Evolutionary conservation across 2,329 filamentous ascomycete species (phyloP).

Genomic region (Penicillium carneum): DNA sequence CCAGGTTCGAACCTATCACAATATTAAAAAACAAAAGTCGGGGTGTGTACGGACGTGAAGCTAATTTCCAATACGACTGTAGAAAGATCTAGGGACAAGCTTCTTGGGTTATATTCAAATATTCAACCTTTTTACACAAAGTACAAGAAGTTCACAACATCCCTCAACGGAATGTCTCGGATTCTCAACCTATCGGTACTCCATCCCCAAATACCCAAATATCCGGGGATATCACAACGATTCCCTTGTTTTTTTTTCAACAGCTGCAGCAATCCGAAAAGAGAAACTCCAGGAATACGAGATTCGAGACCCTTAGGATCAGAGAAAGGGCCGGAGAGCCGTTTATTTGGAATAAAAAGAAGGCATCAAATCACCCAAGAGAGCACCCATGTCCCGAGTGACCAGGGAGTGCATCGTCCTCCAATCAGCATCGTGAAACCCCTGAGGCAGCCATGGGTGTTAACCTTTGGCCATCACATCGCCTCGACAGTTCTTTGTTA

Average conservation of each 20-base stretch:
- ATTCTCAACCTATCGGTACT: slow-evolving; percentile 1
- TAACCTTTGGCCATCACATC: slow-evolving; percentile 14
- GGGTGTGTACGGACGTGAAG: slow-evolving; percentile 17
- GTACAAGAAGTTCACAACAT: slow-evolving; percentile 8
- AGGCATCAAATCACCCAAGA: not conserved
- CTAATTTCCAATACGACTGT: slow-evolving; percentile 21
- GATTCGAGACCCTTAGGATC: too few species aligned
- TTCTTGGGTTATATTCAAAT: slow-evolving; percentile 23
- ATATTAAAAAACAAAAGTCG: not conserved
- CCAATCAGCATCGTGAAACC: slow-evolving; percentile 20
- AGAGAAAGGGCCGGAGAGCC: not conserved
- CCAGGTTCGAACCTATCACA: not conserved
- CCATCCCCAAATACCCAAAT: not conserved
- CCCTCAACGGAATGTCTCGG: slow-evolving; percentile 11
- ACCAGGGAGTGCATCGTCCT: slow-evolving; percentile 15
- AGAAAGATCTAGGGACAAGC: slow-evolving; percentile 17
- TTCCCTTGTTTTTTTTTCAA: not conserved
- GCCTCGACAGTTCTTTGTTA: slow-evolving; percentile 28
- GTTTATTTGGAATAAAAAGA: not conserved
- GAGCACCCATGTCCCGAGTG: slow-evolving; percentile 10
- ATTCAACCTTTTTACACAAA: slow-evolving; percentile 8
- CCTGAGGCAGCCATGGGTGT: slow-evolving; percentile 23
- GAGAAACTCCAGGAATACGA: slow-evolving; percentile 2
- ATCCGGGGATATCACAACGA: not conserved
- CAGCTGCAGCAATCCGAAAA: not conserved